Evolutionary conservation across 441 rosid species (phyloP).

Genomic region (Erodium texanum): DNA sequence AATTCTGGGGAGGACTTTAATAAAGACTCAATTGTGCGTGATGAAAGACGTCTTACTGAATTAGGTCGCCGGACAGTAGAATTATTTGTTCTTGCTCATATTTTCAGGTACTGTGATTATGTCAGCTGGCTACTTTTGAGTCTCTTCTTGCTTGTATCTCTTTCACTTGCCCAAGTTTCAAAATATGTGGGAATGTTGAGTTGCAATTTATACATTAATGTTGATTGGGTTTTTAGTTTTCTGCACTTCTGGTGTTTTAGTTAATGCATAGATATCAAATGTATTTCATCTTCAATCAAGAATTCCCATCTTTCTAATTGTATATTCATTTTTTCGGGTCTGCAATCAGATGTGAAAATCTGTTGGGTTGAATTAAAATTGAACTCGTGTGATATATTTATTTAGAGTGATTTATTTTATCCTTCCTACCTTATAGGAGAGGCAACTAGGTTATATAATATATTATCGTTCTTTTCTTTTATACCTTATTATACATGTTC

Average conservation of each 20-base stretch:
- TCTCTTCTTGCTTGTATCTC: background rate
- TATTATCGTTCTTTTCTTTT: background rate
- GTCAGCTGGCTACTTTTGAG: background rate
- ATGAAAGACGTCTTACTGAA: constrained; percentile 89
- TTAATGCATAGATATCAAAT: background rate
- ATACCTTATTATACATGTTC: background rate
- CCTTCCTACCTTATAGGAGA: background rate
- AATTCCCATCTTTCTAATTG: background rate
- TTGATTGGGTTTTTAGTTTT: background rate
- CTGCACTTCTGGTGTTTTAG: background rate
- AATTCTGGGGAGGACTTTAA: constrained; percentile 72
- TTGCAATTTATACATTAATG: background rate
- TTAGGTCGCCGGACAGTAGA: constrained; percentile 88
- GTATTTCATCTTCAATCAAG: background rate
- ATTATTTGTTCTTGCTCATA: constrained; percentile 81
- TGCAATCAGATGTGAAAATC: background rate
- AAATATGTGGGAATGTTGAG: background rate
- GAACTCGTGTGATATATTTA: too few species aligned
- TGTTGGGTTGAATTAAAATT: background rate
- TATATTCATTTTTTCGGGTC: background rate
- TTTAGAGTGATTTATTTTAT: background rate
- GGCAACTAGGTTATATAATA: background rate
- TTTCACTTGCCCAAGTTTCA: background rate
- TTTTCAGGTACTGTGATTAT: constrained; percentile 50
- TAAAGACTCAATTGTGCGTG: constrained; percentile 68